These are phyloP conservation scores for Rusavskia elegans DNA, from an alignment of 495 filamentous ascomycete species.

Conservation along the genomic window DNA sequence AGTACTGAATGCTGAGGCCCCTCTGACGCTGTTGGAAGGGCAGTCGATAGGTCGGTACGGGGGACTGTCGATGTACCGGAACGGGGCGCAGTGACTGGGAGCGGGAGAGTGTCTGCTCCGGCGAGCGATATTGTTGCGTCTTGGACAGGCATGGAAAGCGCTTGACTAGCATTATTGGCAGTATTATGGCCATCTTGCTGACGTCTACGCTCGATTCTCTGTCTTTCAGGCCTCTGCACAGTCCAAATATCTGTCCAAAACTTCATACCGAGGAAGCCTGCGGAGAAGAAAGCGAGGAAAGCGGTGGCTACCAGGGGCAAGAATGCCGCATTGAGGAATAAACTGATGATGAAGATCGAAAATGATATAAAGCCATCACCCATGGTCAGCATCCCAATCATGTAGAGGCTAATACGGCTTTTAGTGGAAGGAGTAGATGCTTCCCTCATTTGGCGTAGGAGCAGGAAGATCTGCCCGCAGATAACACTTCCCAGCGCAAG, in stretches of 20 bases:
- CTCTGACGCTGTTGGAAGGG: not conserved
- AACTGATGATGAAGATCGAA: conserved; percentile 45
- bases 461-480: conserved; percentile 53
- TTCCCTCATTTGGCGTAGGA: conserved; percentile 78
- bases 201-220: conserved; percentile 31
- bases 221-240: conserved; percentile 68
- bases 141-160: conserved; percentile 15
- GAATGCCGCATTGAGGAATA: conserved; percentile 48
- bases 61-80: not conserved
- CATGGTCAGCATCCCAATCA: conserved; percentile 68
- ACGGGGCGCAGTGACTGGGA: conserved; percentile 40
- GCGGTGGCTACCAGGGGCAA: conserved; percentile 50
- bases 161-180: conserved; percentile 8
- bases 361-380: conserved; percentile 59
- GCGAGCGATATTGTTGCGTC: conserved; percentile 14
- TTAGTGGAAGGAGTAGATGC: conserved; percentile 87
- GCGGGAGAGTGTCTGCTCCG: conserved; percentile 36
- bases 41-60: not conserved
- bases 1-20: conserved; percentile 8
- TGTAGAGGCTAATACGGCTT: conserved; percentile 81
- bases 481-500: conserved; percentile 48
- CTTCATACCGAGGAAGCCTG: conserved; percentile 59
- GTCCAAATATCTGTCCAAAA: conserved; percentile 83
- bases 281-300: conserved; percentile 58
- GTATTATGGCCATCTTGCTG: conserved; percentile 24